Conservation (phyloP, 2,329 filamentous ascomycete species). For the Pseudopithomyces chartarum region DNA sequence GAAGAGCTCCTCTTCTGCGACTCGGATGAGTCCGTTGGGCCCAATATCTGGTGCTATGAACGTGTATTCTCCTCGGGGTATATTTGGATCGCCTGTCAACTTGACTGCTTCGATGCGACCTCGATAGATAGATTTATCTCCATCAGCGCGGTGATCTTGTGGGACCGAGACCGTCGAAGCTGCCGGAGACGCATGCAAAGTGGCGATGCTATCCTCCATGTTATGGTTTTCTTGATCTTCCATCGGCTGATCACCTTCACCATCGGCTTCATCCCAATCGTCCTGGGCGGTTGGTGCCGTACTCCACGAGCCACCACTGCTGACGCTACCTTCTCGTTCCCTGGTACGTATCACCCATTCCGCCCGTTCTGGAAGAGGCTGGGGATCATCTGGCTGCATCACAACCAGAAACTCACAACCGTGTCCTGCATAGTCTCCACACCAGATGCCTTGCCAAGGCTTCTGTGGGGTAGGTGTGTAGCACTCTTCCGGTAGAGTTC, state of each 20-base stretch:
- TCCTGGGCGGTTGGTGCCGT: constrained; percentile 32
- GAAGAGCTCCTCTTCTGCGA: constrained; percentile 71
- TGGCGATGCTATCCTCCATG: constrained; percentile 49
- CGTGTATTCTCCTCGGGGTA: constrained; percentile 83
- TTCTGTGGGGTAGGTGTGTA: constrained; percentile 82
- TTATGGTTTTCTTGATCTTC: constrained; percentile 9
- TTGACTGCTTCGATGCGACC: constrained; percentile 84
- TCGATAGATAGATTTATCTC: constrained; percentile 54
- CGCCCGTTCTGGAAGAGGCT: constrained; percentile 46
- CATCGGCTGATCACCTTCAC: constrained; percentile 17
- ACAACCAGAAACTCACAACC: constrained; percentile 88
- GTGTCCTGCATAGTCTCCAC: constrained; percentile 86
- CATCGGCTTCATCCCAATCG: constrained; percentile 7
- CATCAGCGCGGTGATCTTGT: constrained; percentile 5
- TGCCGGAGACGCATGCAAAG: constrained; percentile 22
- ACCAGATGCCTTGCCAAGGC: constrained; percentile 89
- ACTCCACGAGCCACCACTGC: constrained; percentile 36
- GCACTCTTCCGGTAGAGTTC: constrained; percentile 73
- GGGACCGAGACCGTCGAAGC: not conserved
- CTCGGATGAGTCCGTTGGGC: constrained; percentile 64
- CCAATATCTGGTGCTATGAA: constrained; percentile 83
- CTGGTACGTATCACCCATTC: constrained; percentile 31
- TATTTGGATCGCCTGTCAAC: constrained; percentile 87
- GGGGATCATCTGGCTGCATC: constrained; percentile 68
- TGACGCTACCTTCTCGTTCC: constrained; percentile 34